Conservation (phyloP, 106 monocot species). For the Ottelia alismoides region DNA sequence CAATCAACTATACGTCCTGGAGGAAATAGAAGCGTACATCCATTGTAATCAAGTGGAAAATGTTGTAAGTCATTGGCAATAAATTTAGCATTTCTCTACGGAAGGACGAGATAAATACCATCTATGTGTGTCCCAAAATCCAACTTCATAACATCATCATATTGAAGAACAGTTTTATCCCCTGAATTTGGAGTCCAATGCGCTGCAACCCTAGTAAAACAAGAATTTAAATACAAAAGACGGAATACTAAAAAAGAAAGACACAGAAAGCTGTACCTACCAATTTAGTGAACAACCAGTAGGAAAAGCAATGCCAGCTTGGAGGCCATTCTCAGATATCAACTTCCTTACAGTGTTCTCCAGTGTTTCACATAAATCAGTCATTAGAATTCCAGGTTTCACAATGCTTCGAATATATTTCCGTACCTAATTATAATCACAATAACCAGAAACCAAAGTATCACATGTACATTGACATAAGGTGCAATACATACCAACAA, state of each 20-base stretch:
- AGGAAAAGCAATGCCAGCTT: conserved; percentile 98
- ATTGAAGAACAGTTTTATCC: conserved; percentile 98
- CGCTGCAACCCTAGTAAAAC: conserved; percentile 82
- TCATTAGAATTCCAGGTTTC: conserved; percentile 94
- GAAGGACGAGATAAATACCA: too few relatives aligned
- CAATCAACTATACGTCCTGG: conserved; percentile 91
- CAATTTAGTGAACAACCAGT: conserved; percentile 98
- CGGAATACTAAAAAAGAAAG: background rate
- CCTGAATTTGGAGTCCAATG: conserved; percentile 99
- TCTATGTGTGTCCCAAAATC: conserved; percentile 98
- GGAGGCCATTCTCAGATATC: conserved; percentile 88
- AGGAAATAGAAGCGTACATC: too few relatives aligned
- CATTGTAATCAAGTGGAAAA: too few relatives aligned
- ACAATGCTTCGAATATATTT: conserved; percentile 75
- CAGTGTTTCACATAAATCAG: conserved; percentile 92
- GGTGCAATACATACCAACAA: too few relatives aligned
- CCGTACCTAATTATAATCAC: too few relatives aligned
- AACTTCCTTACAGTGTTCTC: conserved; percentile 87
- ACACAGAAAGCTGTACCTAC: conserved; percentile 15
- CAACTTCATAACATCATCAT: conserved; percentile 99
- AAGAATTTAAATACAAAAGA: background rate
- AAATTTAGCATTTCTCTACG: too few relatives aligned
- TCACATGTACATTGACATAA: too few relatives aligned
- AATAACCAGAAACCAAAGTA: too few relatives aligned
- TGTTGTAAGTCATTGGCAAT: too few relatives aligned